Conservation (phyloP, 805 yeast genomes). For the Zygosaccharomyces siamensis region DNA sequence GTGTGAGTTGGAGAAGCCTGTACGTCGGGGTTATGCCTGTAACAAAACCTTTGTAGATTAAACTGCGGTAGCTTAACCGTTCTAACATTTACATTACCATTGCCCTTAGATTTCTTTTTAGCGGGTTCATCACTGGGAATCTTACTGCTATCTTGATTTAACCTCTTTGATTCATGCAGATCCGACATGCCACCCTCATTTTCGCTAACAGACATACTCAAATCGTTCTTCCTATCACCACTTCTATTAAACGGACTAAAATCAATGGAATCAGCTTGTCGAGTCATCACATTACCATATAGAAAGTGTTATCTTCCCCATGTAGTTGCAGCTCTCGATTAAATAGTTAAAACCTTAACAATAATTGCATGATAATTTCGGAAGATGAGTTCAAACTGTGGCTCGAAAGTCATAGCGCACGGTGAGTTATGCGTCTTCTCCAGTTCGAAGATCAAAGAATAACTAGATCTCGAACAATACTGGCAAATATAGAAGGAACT, state of each 20-base stretch:
- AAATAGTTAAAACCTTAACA: not conserved
- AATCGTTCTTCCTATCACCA: not conserved
- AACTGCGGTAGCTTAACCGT: conserved; percentile 33
- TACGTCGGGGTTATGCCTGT: conserved; percentile 88
- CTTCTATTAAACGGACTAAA: not conserved
- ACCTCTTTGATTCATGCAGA: too few species aligned
- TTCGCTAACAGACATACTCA: not conserved
- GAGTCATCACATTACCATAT: not conserved
- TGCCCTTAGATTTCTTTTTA: conserved; percentile 2
- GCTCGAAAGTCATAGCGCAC: not conserved
- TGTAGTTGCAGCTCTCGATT: not conserved
- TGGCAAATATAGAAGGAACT: too few species aligned
- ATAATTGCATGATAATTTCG: not conserved
- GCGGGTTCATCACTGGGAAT: not conserved
- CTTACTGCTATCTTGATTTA: too few species aligned
- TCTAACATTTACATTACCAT: not conserved
- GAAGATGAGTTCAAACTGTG: not conserved
- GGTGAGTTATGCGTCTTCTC: not conserved
- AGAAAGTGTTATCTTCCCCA: not conserved
- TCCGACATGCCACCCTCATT: not conserved
- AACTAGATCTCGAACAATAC: too few species aligned
- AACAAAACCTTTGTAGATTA: conserved; percentile 69
- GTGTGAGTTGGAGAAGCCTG: conserved; percentile 41
- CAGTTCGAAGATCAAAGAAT: not conserved
- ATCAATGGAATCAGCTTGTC: not conserved